Percentiles rank a stretch among this genome's conserved stretches.
Evolutionary conservation across 2,329 filamentous ascomycete genomes (phyloP).

Genomic region (Albifimbria verrucaria): DNA sequence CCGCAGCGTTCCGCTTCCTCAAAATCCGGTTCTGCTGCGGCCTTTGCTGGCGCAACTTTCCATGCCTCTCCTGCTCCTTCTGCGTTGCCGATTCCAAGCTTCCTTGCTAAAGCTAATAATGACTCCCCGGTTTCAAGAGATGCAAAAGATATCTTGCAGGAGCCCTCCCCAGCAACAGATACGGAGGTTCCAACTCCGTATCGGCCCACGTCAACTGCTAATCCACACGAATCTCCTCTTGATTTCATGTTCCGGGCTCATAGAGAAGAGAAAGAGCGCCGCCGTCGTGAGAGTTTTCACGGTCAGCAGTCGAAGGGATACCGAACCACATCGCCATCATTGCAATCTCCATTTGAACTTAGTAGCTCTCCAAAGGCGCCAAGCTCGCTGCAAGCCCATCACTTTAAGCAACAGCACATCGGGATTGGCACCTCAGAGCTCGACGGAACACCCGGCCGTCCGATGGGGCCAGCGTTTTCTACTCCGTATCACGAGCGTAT

Average conservation of each 20-base stretch:
- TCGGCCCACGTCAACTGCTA: slow-evolving; percentile 30
- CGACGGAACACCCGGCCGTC: slow-evolving; percentile 52
- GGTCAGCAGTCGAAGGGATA: slow-evolving; percentile 36
- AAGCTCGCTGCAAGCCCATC: slow-evolving; percentile 13
- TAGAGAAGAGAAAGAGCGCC: slow-evolving; percentile 68
- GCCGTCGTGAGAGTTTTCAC: slow-evolving; percentile 49
- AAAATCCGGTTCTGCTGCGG: slow-evolving; percentile 47
- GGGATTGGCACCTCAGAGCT: slow-evolving; percentile 49
- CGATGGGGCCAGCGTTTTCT: slow-evolving; percentile 65
- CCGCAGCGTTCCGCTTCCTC: slow-evolving; percentile 36
- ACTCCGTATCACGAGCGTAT: slow-evolving; percentile 63
- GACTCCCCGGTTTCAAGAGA: slow-evolving; percentile 49
- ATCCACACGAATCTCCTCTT: slow-evolving; percentile 66
- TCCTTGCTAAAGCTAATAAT: slow-evolving; percentile 71
- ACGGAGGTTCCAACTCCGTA: slow-evolving; percentile 45
- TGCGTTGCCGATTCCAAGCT: slow-evolving; percentile 84
- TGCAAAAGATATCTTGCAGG: slow-evolving; percentile 34
- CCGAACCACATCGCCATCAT: slow-evolving; percentile 51
- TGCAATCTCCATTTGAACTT: slow-evolving; percentile 30
- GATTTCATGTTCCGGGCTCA: slow-evolving; percentile 91
- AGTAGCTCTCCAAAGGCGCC: slow-evolving; percentile 15
- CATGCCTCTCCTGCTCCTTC: slow-evolving; percentile 92
- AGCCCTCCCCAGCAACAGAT: slow-evolving; percentile 51
- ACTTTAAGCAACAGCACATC: slow-evolving; percentile 15
- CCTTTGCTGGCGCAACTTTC: slow-evolving; percentile 91